Evolutionary conservation across 331 rosid genomes (phyloP), one percentile per base, ranked within the genome.

Genomic region (Cydonia oblonga): DNA sequence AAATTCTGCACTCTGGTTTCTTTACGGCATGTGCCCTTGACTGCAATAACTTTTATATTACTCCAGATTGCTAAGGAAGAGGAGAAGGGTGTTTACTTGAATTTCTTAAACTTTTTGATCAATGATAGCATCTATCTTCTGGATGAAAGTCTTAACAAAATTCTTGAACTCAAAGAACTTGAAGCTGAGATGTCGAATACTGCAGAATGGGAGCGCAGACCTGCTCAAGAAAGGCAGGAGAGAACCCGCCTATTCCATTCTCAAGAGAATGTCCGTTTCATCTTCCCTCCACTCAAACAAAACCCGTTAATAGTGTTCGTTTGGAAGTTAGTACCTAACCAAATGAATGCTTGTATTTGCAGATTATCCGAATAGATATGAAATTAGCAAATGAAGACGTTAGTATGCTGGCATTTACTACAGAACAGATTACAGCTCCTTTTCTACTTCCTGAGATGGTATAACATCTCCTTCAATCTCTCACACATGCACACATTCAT

Each of bases 381-480:
- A 95, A 95, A 79, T 83, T 95, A 83, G 99, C 99, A 57, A 95
- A 95, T 64, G 96, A 95, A 87, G 99, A 95, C 78, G 99, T 95
- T 29, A 91, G 89, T 49, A 82, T 95, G 97, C 91, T 91, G 81
- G 88, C 96, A 70, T 91, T 91, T 80, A 91, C 97, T 26, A 85
- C 97, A 7, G 97, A 95, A 78, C 96, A 95, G 79, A 95, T 95
- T 56, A 95, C 96, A 22, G 96, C 74, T 74, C 99, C 99, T 62
- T 95, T 95, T 85, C 88, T 95, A 61, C 97, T 95, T 80, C 93
- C 97, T 66, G 99, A 95, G 90, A 95, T 95, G 99, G 99, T 95
- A 83, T 74, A 26, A 26, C 53, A 18, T 76, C 68, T 61, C 58
- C 53, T 65, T 19, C 12, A 40, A 68, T 73, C 61, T 70, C 68